Evolutionary conservation across 176 grass and related monocot species (phyloP).

Genomic region (Thinopyrum elongatum): DNA sequence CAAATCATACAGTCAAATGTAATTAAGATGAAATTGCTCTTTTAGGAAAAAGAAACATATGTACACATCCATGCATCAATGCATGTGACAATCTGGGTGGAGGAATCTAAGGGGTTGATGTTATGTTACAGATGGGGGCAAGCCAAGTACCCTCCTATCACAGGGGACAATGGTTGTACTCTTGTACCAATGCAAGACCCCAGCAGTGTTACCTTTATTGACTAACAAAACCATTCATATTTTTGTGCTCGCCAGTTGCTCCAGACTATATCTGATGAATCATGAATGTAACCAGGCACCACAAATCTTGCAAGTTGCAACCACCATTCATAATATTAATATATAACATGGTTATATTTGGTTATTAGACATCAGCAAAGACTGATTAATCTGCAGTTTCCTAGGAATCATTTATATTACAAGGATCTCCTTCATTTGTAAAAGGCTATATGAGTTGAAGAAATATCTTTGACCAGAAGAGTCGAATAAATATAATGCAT

Average conservation of each 20-base stretch:
- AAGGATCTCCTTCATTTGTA: background rate
- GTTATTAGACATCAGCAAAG: background rate
- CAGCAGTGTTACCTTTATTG: slow-evolving; percentile 17
- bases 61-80: background rate
- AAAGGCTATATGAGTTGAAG: background rate
- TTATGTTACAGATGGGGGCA: slow-evolving; percentile 18
- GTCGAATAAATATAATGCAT: slow-evolving; percentile 4
- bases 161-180: background rate
- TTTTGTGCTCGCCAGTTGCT: background rate
- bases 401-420: background rate
- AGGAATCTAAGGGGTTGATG: slow-evolving; percentile 10
- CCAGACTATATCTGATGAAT: background rate
- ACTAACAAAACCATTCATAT: background rate
- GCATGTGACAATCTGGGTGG: background rate
- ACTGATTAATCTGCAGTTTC: background rate
- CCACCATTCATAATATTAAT: background rate
- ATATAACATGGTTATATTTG: background rate
- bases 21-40: background rate
- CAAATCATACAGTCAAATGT: slow-evolving; percentile 6
- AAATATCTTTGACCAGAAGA: background rate
- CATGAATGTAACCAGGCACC: background rate
- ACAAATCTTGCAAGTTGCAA: slow-evolving; percentile 24
- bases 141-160: slow-evolving; percentile 26
- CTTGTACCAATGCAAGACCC: background rate
- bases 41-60: background rate